phyloP scores from a whole-genome alignment of 1,284 basidiomycete species.

The Marasmius oreades region DNA sequence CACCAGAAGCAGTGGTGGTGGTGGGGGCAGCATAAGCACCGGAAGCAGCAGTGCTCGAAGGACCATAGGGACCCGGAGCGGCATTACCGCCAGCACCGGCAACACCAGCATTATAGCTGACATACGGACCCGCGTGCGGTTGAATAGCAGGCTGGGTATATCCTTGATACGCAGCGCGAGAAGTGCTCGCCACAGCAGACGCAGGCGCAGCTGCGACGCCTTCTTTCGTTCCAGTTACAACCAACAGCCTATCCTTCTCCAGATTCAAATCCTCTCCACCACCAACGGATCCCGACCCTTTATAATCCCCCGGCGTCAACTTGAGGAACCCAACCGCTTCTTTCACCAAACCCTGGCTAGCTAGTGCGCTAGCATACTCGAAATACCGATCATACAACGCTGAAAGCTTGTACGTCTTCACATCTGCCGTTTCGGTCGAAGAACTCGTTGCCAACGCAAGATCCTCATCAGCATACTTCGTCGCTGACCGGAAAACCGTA shows the following conservation, averaged over 20 bases:
- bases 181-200: constrained; percentile 7
- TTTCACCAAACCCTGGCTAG: constrained; percentile 84
- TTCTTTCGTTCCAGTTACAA: constrained; percentile 37
- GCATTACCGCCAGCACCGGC: constrained; percentile 14
- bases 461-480: constrained; percentile 84
- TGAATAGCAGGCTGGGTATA: constrained; percentile 8
- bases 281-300: constrained; percentile 43
- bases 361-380: constrained; percentile 93
- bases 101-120: constrained; percentile 16
- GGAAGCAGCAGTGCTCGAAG: background rate
- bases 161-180: constrained; percentile 11
- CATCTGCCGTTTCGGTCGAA: constrained; percentile 40
- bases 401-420: constrained; percentile 80
- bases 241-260: constrained; percentile 60
- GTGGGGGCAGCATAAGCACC: background rate
- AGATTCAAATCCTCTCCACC: constrained; percentile 48
- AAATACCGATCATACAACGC: constrained; percentile 90
- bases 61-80: constrained; percentile 3
- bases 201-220: constrained; percentile 25
- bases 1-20: background rate
- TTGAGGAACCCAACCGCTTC: constrained; percentile 82
- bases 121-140: constrained; percentile 20
- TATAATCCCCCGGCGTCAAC: constrained; percentile 80
- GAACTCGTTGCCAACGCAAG: constrained; percentile 38
- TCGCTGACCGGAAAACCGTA: constrained; percentile 88